phyloP scores from a whole-genome alignment of 169 alveolate genomes.

The Eimeria sp. region DNA sequence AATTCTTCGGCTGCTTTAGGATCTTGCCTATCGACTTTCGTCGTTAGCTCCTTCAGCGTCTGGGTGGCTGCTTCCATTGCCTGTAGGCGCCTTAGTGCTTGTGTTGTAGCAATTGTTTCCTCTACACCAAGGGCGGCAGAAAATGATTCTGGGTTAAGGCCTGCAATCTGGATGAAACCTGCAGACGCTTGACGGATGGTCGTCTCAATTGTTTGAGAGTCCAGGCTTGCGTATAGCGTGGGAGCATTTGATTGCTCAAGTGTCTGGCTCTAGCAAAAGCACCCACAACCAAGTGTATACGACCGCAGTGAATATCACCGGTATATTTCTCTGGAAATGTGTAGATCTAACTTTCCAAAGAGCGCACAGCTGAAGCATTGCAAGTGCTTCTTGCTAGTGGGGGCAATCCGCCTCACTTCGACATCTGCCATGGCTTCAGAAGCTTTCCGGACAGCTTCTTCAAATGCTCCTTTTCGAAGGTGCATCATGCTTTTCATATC shows the following conservation, averaged over 20 bases:
- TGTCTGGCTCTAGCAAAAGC: neutral
- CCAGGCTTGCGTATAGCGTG: neutral
- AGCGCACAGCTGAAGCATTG: neutral
- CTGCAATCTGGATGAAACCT: conserved; percentile 4
- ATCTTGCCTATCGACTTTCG: neutral
- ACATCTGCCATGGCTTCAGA: conserved; percentile 50
- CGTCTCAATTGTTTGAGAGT: conserved; percentile 4
- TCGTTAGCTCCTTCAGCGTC: neutral
- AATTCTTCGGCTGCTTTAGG: neutral
- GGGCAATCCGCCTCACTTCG: neutral
- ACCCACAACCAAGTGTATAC: neutral
- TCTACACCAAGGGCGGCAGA: conserved; percentile 65
- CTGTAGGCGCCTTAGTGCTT: conserved; percentile 41
- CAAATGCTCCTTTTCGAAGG: conserved; percentile 47
- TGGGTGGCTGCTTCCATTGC: conserved; percentile 67
- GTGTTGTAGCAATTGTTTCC: conserved; percentile 38
- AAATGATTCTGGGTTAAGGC: conserved; percentile 40
- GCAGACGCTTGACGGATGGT: conserved; percentile 23
- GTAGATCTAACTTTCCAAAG: neutral
- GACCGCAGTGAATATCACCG: too few relatives aligned
- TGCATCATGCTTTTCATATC: conserved; percentile 7
- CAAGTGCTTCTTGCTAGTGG: neutral
- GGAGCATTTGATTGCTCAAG: neutral
- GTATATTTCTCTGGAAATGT: neutral
- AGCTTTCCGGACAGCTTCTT: conserved; percentile 52